These are phyloP conservation scores for Trichoderma aggressivum DNA, from an alignment of 2,329 filamentous ascomycete genomes.

Conservation along the genomic window DNA sequence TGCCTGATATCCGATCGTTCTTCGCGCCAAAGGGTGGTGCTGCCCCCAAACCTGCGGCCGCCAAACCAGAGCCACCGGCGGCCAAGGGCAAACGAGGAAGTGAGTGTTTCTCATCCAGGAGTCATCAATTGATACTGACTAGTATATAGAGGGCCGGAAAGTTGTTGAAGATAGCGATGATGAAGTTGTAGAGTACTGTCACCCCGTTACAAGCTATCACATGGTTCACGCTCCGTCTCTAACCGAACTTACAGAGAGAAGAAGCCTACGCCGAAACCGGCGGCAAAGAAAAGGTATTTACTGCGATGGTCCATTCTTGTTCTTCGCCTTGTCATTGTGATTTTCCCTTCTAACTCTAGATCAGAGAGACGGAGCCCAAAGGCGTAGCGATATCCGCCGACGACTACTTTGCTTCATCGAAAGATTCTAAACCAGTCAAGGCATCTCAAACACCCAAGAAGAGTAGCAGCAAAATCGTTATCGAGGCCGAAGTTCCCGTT, in stretches of 20 bases:
- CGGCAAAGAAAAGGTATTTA: conserved; percentile 55
- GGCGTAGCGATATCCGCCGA: conserved; percentile 54
- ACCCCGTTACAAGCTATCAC: not conserved
- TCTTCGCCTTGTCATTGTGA: conserved; percentile 21
- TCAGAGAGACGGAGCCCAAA: conserved; percentile 41
- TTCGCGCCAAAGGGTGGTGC: conserved; percentile 73
- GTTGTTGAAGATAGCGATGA: conserved; percentile 80
- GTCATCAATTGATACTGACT: conserved; percentile 22
- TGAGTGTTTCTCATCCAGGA: conserved; percentile 28
- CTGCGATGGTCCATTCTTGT: not conserved
- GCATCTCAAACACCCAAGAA: conserved; percentile 39
- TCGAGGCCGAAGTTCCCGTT: conserved; percentile 43
- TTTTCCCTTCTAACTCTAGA: conserved; percentile 5
- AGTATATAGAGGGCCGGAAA: conserved; percentile 53
- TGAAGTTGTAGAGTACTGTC: conserved; percentile 57
- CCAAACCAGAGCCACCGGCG: conserved; percentile 41
- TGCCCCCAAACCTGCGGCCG: conserved; percentile 40
- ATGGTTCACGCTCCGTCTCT: not conserved
- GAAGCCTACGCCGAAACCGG: conserved; percentile 50
- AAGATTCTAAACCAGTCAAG: conserved; percentile 39
- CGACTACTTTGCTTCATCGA: conserved; percentile 54
- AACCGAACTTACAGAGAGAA: conserved; percentile 37
- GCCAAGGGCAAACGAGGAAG: conserved; percentile 45
- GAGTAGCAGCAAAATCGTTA: conserved; percentile 35
- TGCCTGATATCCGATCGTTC: conserved; percentile 92